A percentile compares a stretch with the other conserved stretches of the same genome.
These are phyloP conservation scores for Phytophthora pinifolia DNA, from an alignment of 352 stramenopile genomes.

Conservation along the genomic window DNA sequence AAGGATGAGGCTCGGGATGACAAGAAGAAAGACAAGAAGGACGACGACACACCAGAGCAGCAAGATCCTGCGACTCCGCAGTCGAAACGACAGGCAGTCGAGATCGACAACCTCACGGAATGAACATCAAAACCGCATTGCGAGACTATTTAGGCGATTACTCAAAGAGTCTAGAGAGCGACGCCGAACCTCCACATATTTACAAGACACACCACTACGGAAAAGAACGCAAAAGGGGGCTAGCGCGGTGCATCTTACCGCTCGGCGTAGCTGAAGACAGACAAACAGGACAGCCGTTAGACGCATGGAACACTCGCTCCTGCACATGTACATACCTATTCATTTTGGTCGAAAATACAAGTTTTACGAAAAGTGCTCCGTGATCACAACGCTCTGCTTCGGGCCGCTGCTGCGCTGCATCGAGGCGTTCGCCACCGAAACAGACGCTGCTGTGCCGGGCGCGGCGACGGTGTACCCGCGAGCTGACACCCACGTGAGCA, in stretches of 20 bases:
- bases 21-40: constrained; percentile 7
- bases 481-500: constrained; percentile 67
- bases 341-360: constrained; percentile 37
- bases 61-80: constrained; percentile 18
- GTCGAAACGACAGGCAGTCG: constrained; percentile 50
- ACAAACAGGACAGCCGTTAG: constrained; percentile 30
- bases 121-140: constrained; percentile 18
- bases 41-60: constrained; percentile 11
- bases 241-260: constrained; percentile 21
- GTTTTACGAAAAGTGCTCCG: constrained; percentile 37
- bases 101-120: constrained; percentile 40
- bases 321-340: constrained; percentile 48
- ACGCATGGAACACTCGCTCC: constrained; percentile 19
- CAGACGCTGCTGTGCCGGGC: constrained; percentile 3
- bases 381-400: constrained; percentile 28
- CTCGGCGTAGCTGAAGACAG: constrained; percentile 32
- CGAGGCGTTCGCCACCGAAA: neutral
- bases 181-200: constrained; percentile 30
- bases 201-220: constrained; percentile 27
- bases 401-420: constrained; percentile 19
- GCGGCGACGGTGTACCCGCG: constrained; percentile 30
- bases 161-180: constrained; percentile 21
- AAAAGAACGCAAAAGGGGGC: constrained; percentile 17
- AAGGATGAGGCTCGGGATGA: no score
- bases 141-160: constrained; percentile 48